Conservation (phyloP, 176 grass and related monocot genomes). For the Poa annua region DNA sequence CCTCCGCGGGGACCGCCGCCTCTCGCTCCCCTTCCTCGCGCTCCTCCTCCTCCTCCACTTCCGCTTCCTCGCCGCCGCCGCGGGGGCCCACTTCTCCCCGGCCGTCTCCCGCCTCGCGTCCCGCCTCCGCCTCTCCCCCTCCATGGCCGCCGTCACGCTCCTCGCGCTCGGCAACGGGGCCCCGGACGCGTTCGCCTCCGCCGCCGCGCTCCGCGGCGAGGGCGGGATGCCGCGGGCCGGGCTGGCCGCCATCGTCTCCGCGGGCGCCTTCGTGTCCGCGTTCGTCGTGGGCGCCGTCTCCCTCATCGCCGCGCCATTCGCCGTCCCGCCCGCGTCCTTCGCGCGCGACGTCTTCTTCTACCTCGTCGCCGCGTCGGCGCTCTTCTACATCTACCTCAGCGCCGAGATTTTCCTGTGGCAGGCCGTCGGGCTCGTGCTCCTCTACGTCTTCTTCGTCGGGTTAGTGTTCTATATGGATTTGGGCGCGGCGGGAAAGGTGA, state of each 20-base stretch:
- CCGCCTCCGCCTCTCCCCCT: constrained; percentile 71
- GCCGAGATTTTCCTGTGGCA: constrained; percentile 97
- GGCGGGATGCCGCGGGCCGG: constrained; percentile 57
- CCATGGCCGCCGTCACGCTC: constrained; percentile 93
- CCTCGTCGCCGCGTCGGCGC: constrained; percentile 63
- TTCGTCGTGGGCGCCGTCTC: constrained; percentile 81
- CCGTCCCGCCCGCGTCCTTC: constrained; percentile 63
- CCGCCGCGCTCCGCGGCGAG: constrained; percentile 53
- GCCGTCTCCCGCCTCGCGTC: constrained; percentile 63
- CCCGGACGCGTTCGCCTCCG: constrained; percentile 80
- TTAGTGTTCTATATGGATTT: constrained; percentile 92
- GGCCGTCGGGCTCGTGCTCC: constrained; percentile 70
- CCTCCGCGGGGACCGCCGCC: constrained; percentile 36
- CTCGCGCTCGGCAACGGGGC: constrained; percentile 91
- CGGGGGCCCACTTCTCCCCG: constrained; percentile 65
- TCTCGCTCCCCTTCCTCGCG: constrained; percentile 61
- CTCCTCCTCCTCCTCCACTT: constrained; percentile 74
- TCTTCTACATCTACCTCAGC: constrained; percentile 85
- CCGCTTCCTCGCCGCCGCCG: constrained; percentile 63
- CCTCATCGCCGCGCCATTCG: constrained; percentile 69
- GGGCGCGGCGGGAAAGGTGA: constrained; percentile 40
- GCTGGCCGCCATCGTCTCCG: constrained; percentile 74
- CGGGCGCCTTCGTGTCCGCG: constrained; percentile 84
- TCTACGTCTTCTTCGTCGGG: constrained; percentile 88
- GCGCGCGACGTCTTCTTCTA: constrained; percentile 89